Evolutionary conservation across 2,329 filamentous ascomycete species (phyloP), one percentile per base, ranked within the genome.

Genomic region (Cryphonectria japonica): DNA sequence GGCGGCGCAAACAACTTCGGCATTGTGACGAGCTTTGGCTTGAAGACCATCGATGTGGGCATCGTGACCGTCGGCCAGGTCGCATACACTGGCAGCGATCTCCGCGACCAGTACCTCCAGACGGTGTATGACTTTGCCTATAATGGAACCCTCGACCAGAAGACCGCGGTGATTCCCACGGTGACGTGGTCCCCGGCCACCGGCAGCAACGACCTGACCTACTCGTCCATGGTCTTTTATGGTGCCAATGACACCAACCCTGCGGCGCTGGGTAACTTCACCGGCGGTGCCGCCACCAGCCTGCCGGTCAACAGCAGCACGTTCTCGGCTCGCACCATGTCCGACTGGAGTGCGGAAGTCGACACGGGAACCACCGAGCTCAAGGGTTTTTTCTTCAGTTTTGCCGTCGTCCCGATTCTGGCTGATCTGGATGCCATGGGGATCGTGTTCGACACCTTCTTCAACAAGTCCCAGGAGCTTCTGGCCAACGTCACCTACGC

Each of bases 21-120:
- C 13, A 77, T 80, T 32, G 76, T 80, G 0, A 80, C 79, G 8
- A 74, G 66, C 34, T 79, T 78, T 68, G 76, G 77, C 41, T 70
- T 77, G 34, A 75, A 77, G 46, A 77, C 74, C 4, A 43, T 71
- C 54, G 63, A 71, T 4, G 62, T 61, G 1, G 57, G 54, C 16
- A 57, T 41, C 7, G 61, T 62, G 14, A 61, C 60, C 22, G 29
- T 68, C 16, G 70, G 60, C 9, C 54, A 65, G n/a, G 57, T 66
- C 34, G 32, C 46, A 8, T 71, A 71, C 54, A 66, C 34, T 1
- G 67, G 57, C n/a, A 61, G 60, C 62, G 46, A 62, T 32, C 2
- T 68, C 11, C 22, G 67, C 29, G 67, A 66, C 26, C 66, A 68
- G 29, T 66, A 59, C 63, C 41, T 71, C 67, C 66, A 69, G 22